Base-by-base conservation (phyloP, 306 rosid species). In the Myrica gale region DNA sequence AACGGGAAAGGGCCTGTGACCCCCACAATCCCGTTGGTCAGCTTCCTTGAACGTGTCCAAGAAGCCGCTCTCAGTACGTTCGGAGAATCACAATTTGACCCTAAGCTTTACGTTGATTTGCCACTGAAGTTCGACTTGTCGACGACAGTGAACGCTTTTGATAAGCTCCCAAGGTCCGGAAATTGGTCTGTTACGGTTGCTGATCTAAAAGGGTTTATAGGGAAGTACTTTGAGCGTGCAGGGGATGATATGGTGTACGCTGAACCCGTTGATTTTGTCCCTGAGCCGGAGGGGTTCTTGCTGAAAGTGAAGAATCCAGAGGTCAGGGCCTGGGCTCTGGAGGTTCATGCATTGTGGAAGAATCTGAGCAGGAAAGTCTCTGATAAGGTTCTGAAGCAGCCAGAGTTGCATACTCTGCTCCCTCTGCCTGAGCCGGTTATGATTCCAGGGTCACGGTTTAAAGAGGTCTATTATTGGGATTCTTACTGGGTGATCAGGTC, bases 401-500 rank as follows among this genome's bases (percentile, higher is more conserved):
- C 97, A 4, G 79, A 84, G 23, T 16, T 80, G 6, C 91, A 89
- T 78, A 92, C 99, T 21, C 75, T 92, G 73, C 90, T 92, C 70
- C 97, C 99, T 69, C 85, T 95, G 53, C 86, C 88, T 0, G 44
- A 20, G 72, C 75, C 81, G 6, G 50, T 68, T 37, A 68, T 92
- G 2, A 78, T 95, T 88, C 97, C 97, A 0, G 99, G 99, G 5
- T 90, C 97, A 0, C 78, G 97, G 23, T 95, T 95, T 71, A 87
- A 88, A 16, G 99, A 95, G 87, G 85, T 89, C 66, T 95, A 95
- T 78, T 95, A 95, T 44, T 95, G 99, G 99, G 97, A 95, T 84
- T 90, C 99, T 13, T 95, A 92, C 69, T 95, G 99, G 99, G 87
- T 89, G 0, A 90, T 92, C 48, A 88, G 97, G 99, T 90, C 68